Conservation (phyloP, 345 rosid species). For the Rubroshorea leprosula region DNA sequence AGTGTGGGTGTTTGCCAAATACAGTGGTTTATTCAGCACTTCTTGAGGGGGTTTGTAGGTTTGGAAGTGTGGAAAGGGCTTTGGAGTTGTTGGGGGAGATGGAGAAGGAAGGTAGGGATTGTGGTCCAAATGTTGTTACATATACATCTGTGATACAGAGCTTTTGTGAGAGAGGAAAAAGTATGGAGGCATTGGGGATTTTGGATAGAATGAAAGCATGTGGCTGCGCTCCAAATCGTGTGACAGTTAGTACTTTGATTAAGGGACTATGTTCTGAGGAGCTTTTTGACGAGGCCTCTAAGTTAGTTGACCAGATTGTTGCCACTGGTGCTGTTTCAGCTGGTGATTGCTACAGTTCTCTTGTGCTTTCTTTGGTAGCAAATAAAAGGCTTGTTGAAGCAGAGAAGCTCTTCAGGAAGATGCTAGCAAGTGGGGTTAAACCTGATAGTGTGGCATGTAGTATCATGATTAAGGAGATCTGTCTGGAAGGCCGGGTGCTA, state of each 20-base stretch:
- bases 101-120: constrained; percentile 60
- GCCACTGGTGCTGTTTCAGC: constrained; percentile 43
- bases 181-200: constrained; percentile 47
- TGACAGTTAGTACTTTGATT: constrained; percentile 62
- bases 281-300: constrained; percentile 42
- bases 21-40: constrained; percentile 56
- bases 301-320: constrained; percentile 53
- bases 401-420: constrained; percentile 43
- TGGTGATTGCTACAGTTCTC: constrained; percentile 60
- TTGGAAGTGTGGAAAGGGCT: constrained; percentile 46
- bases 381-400: constrained; percentile 48
- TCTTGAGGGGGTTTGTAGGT: constrained; percentile 60
- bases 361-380: constrained; percentile 49
- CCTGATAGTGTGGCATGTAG: constrained; percentile 71
- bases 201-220: constrained; percentile 62
- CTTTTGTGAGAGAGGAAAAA: constrained; percentile 48
- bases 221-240: constrained; percentile 63
- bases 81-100: constrained; percentile 54
- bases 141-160: constrained; percentile 62
- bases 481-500: constrained; percentile 39
- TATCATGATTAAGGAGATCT: constrained; percentile 55
- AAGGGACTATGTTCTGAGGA: constrained; percentile 47
- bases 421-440: constrained; percentile 42
- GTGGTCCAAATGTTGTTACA: constrained; percentile 59
- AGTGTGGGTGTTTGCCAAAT: constrained; percentile 51